Percentiles rank a stretch among this genome's conserved stretches.
Evolutionary conservation across 202 grass and related monocot genomes (phyloP).

Genomic region (Zoysia matrella): DNA sequence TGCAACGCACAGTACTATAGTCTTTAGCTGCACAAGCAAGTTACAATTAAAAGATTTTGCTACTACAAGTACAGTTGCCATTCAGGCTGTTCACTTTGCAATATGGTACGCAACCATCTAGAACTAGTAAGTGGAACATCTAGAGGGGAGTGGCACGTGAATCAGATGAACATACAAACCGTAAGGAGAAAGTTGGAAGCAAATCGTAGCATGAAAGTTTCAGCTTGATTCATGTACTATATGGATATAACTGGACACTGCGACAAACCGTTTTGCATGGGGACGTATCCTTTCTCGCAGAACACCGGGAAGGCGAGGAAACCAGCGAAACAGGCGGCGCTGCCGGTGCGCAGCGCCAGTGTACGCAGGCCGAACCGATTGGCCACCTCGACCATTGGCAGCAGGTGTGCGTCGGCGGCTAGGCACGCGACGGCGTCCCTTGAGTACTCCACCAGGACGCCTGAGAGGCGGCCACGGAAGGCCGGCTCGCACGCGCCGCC

Average conservation of each 20-base stretch:
- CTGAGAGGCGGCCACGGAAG: slow-evolving; percentile 40
- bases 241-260: too few species aligned
- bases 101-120: neutral
- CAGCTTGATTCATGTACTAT: too few species aligned
- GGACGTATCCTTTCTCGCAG: slow-evolving; percentile 57
- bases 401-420: slow-evolving; percentile 53
- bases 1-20: neutral
- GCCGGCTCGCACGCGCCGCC: slow-evolving; percentile 27
- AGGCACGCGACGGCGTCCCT: slow-evolving; percentile 44
- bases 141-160: neutral
- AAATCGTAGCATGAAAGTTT: neutral
- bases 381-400: slow-evolving; percentile 44
- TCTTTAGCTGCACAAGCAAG: neutral
- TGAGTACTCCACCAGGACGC: slow-evolving; percentile 34
- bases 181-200: neutral
- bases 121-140: neutral
- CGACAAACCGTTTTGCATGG: slow-evolving; percentile 42
- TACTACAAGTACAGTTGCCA: neutral
- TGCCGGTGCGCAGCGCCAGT: slow-evolving; percentile 60
- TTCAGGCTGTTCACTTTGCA: neutral
- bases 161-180: neutral
- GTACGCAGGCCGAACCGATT: slow-evolving; percentile 40
- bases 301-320: slow-evolving; percentile 51
- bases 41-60: neutral
- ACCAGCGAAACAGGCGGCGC: slow-evolving; percentile 41